Evolutionary conservation across 257 asterid genomes (phyloP), one percentile per base, ranked within the genome.

Genomic region (Hygrophila difformis): DNA sequence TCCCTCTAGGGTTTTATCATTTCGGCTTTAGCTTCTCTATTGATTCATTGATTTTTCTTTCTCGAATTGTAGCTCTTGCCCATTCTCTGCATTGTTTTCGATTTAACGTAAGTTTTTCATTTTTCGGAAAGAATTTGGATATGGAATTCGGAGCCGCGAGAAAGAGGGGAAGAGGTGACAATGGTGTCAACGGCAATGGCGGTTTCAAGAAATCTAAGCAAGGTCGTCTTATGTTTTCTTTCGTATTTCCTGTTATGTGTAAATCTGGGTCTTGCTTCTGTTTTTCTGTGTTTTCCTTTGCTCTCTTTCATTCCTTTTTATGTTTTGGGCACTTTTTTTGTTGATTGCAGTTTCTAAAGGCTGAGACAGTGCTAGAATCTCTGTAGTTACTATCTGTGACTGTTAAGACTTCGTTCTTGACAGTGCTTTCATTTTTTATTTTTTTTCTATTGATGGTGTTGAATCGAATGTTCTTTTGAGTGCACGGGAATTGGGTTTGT

Each of bases 111-210:
- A n/a, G n/a, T n/a, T n/a, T n/a, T n/a, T n/a, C n/a, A 12, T 13
- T 31, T 18, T 2, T 13, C 6, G 17, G 26, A 44, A 38, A 15
- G 12, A 18, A 15, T 44, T 31, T 9, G 47, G 22, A 64, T 3
- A 76, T 76, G 84, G 84, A 76, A 34, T 59, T 62, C 44, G 70
- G 65, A 59, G 58, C 66, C 46, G 77, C 57, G 56, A 63, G 63
- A 24, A 77, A 74, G 62, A 68, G 82, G 57, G 72, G 68, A 6
- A 65, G 72, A 56, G 52, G 47, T 8, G 79, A 71, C 13, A 70
- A 49, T 20, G 55, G 68, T 10, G 8, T 47, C 49, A 74, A 70
- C 38, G 79, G 75, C 47, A 65, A 67, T 60, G 82, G 81, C 26
- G 54, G 62, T 6, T 42, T 54, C 33, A 77, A 77, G 74, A 75